Conservation (phyloP, 495 filamentous ascomycete species). For the Hypoxylon trugodes region DNA sequence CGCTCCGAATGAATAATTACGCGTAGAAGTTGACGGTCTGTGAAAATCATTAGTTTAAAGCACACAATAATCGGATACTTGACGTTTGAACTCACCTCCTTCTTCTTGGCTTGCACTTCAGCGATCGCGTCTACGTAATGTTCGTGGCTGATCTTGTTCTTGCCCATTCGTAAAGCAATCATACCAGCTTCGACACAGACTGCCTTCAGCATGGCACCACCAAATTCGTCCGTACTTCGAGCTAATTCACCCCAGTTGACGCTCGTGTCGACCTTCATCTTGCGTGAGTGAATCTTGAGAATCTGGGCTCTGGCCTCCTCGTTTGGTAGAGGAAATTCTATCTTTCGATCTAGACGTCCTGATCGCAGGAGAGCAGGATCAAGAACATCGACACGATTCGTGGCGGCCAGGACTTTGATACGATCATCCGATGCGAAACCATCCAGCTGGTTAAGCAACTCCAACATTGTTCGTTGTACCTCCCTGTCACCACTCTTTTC, state of each 20-base stretch:
- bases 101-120: conserved; percentile 98
- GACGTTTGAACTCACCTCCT: conserved; percentile 66
- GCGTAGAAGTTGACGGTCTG: conserved; percentile 70
- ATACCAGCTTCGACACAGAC: conserved; percentile 99
- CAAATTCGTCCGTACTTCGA: conserved; percentile 98
- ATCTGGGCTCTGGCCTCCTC: conserved; percentile 98
- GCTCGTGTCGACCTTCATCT: conserved; percentile 94
- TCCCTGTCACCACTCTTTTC: conserved; percentile 98
- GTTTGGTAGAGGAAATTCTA: conserved; percentile 99
- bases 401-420: conserved; percentile 98
- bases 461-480: conserved; percentile 98
- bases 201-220: conserved; percentile 95
- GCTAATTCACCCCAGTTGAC: conserved; percentile 98
- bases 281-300: conserved; percentile 93
- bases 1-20: conserved; percentile 56
- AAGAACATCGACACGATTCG: conserved; percentile 96
- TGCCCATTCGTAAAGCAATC: conserved; percentile 93
- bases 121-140: conserved; percentile 99
- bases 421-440: conserved; percentile 99
- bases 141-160: conserved; percentile 95
- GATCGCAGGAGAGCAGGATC: conserved; percentile 94
- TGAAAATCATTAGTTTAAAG: conserved; percentile 41
- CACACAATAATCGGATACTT: neutral
- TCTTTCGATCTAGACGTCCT: conserved; percentile 96
- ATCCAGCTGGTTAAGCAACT: conserved; percentile 98